Evolutionary conservation across 495 filamentous ascomycete species (phyloP).

Genomic region (Darksidea phi): DNA sequence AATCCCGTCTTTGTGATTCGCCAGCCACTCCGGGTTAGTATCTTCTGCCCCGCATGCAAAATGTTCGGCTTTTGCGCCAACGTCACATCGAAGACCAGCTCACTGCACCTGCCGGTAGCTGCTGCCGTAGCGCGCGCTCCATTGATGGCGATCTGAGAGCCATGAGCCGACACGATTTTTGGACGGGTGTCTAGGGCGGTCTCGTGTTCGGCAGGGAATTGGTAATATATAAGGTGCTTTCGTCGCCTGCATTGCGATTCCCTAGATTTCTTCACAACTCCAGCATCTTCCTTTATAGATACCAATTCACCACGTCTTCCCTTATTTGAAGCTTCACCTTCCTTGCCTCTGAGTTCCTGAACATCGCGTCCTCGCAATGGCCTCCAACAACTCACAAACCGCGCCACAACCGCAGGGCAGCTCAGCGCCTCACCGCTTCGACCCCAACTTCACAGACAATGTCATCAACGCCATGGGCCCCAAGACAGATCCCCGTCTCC

Average conservation of each 20-base stretch:
- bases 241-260: too few relatives aligned
- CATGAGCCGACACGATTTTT: too few relatives aligned
- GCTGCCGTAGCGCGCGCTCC: too few relatives aligned
- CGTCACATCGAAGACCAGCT: too few relatives aligned
- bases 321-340: conserved; percentile 8
- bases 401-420: not conserved
- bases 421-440: conserved; percentile 50
- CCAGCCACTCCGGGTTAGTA: not conserved
- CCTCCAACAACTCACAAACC: conserved; percentile 5
- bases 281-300: not conserved
- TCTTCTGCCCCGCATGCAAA: not conserved
- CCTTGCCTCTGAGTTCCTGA: not conserved
- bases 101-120: too few relatives aligned
- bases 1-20: not conserved
- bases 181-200: too few relatives aligned
- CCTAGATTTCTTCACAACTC: not conserved
- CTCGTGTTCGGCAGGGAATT: too few relatives aligned
- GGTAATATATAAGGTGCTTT: too few relatives aligned
- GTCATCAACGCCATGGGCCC: conserved; percentile 76
- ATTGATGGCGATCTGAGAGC: too few relatives aligned
- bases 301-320: not conserved
- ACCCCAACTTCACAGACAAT: conserved; percentile 73
- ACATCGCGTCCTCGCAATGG: not conserved
- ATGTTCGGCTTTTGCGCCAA: too few relatives aligned
- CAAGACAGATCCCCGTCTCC: conserved; percentile 65